Conservation (phyloP, 202 grass and related monocot genomes). For the Schoenoplectus triqueter region DNA sequence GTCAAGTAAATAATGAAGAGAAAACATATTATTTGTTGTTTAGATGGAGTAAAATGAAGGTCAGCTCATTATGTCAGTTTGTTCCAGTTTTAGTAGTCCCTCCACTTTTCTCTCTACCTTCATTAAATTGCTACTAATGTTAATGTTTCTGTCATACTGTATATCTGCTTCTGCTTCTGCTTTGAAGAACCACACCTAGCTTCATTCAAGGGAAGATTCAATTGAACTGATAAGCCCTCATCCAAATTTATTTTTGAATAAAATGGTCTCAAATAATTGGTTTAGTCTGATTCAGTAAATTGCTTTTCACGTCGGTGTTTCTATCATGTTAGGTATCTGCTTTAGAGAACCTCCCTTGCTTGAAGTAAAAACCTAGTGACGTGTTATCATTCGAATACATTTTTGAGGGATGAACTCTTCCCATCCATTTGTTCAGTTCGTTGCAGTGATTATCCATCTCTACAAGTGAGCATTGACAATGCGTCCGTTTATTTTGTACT, state of each 20-base stretch:
- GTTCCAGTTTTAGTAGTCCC: neutral
- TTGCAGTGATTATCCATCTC: neutral
- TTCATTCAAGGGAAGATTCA: neutral
- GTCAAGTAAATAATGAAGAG: slow-evolving; percentile 4
- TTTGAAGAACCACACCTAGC: neutral
- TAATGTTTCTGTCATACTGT: slow-evolving; percentile 1
- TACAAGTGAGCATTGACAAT: neutral
- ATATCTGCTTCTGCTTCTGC: neutral
- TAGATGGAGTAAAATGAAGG: neutral
- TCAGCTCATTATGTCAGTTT: neutral
- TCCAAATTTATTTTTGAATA: too few species aligned
- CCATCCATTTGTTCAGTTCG: neutral
- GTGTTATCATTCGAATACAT: neutral
- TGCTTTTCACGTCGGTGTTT: too few species aligned
- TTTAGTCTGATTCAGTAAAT: neutral
- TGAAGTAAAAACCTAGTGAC: neutral
- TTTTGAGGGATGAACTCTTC: neutral
- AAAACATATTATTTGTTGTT: slow-evolving; percentile 5
- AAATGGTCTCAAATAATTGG: too few species aligned
- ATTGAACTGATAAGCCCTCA: neutral
- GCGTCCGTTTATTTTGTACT: neutral
- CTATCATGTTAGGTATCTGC: neutral
- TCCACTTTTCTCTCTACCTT: neutral
- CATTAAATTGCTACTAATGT: neutral
- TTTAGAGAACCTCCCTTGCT: neutral